Percentiles rank a stretch among this genome's conserved stretches.
Conservation (phyloP, 176 grass and related monocot species). For the Hordeum marinum region DNA sequence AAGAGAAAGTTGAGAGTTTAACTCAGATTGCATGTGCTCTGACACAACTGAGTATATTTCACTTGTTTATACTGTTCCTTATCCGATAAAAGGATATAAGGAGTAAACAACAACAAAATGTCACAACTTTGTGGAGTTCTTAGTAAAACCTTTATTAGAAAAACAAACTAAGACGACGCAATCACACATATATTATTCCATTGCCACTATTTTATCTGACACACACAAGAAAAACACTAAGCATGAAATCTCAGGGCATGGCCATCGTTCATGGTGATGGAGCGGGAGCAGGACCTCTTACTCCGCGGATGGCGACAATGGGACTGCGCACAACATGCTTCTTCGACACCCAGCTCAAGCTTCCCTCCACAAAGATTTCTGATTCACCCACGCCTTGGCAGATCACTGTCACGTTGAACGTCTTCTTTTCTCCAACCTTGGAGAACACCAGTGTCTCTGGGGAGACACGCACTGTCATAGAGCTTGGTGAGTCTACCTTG, state of each 20-base stretch:
- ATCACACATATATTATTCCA: no score
- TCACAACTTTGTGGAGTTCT: no score
- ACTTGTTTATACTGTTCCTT: no score
- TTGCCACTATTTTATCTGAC: no score
- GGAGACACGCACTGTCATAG: neutral
- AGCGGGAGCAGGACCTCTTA: neutral
- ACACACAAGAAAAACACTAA: no score
- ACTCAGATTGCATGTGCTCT: no score
- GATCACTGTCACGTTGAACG: slow-evolving; percentile 25
- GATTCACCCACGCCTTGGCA: neutral
- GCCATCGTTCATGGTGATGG: neutral
- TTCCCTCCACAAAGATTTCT: neutral
- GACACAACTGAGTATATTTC: no score
- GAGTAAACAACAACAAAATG: no score
- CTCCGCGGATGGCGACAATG: neutral
- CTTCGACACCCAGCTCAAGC: neutral
- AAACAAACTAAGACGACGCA: no score
- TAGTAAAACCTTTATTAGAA: no score
- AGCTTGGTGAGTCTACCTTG: neutral
- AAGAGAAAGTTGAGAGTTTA: no score
- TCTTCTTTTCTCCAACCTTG: neutral
- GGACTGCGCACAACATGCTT: neutral
- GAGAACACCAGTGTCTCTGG: slow-evolving; percentile 13
- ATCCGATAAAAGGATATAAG: no score
- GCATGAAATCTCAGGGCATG: neutral